Conservation (phyloP, 805 yeast genomes). For the Teunomyces gatunensis region DNA sequence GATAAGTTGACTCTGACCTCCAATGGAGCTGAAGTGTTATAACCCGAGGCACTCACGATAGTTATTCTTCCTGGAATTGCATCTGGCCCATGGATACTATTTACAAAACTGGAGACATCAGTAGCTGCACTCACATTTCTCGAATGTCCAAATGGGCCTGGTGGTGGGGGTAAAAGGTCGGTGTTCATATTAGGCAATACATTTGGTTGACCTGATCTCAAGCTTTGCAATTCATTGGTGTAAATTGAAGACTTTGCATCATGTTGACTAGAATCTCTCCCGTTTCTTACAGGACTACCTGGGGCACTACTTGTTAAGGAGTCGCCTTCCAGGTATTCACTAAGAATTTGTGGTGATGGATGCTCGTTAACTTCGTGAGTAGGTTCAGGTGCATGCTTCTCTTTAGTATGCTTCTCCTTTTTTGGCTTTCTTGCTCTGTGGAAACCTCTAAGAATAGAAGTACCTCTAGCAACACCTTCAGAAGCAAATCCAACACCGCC, state of each 20-base stretch:
- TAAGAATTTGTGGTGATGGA: constrained; percentile 1
- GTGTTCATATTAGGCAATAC: constrained; percentile 34
- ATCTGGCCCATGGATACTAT: constrained; percentile 32
- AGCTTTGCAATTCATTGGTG: constrained; percentile 32
- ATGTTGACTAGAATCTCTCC: constrained; percentile 4
- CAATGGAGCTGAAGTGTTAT: constrained; percentile 27
- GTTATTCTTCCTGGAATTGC: constrained; percentile 55
- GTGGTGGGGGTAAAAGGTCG: constrained; percentile 39
- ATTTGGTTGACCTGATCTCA: constrained; percentile 31
- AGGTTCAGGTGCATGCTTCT: neutral
- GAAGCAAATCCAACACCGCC: constrained; percentile 36
- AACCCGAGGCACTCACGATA: constrained; percentile 46
- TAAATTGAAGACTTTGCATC: constrained; percentile 14
- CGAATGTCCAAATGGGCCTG: constrained; percentile 25
- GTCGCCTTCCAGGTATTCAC: constrained; percentile 4
- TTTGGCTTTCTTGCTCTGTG: constrained; percentile 20
- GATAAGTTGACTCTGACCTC: constrained; percentile 57
- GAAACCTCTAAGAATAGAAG: constrained; percentile 35
- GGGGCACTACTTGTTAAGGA: neutral
- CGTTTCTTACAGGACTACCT: neutral
- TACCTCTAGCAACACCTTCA: constrained; percentile 51
- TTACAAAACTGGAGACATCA: constrained; percentile 35
- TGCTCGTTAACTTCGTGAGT: neutral
- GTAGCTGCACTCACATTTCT: constrained; percentile 24
- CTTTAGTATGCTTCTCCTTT: constrained; percentile 4